Evolutionary conservation across 2,329 filamentous ascomycete species (phyloP), one percentile per base, ranked within the genome.

Genomic region (Cladorrhinum sp.): DNA sequence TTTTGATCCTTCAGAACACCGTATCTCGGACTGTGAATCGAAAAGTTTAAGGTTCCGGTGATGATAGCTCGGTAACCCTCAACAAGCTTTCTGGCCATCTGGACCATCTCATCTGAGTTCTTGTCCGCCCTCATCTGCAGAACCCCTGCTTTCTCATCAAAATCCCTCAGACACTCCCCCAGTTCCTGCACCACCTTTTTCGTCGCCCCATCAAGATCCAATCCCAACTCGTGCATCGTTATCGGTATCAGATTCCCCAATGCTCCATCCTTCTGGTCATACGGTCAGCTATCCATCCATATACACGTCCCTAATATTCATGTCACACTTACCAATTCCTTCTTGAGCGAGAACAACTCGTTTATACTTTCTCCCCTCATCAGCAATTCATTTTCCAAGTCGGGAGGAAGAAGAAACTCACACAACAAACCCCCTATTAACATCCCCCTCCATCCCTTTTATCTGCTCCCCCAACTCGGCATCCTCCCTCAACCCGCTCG

Each of bases 341-440:
- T 67, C 30, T 66, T 66, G 48, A 67, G 59, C 1, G 66, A 65
- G 36, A 66, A 65, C 10, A 67, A 30, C 39, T 67, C 66, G 23
- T 67, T 67, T 26, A 67, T 62, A 2, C 66, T 66, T 1, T 12
- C 14, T 5, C 14, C 33, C 3, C 12, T 3, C 12, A n/a, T 36
- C 33, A 20, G 18, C 7, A 20, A 24, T 33, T 39, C 33, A 36
- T 36, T 20, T 28, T 28, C 26, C 26, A 28, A 9, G 26, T 4
- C 4, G 9, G 26, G 26, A 28, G 26, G 23, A 39, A 24, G 21
- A n/a, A 10, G 18, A 3, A 3, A 36, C 65, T 62, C 33, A 67
- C 66, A 64, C 3, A 10, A 65, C 61, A 10, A 64, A 57, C 8
- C 63, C 24, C 46, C 55, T 62, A 51, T 65, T 64, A 10, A 36